Evolutionary conservation across 208 protist species (phyloP), one percentile per base, ranked within the genome.

Genomic region (Crithidia thermophila): DNA sequence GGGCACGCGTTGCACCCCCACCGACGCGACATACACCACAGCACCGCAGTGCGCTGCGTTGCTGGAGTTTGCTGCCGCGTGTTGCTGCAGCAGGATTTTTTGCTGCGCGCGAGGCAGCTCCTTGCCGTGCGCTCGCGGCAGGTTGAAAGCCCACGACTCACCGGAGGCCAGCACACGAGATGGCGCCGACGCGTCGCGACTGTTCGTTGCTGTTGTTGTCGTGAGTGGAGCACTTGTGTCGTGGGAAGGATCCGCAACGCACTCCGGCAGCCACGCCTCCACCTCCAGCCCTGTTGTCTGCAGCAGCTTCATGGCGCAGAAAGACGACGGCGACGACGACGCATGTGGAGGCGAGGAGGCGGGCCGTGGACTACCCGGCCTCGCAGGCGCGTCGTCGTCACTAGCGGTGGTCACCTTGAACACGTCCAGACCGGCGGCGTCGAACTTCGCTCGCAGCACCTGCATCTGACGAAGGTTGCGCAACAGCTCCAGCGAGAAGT

Each of bases 111-210:
- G 53, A 9, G 81, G 70, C 25, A 88, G 49, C 66, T 94, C 84
- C 53, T 82, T 72, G 23, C 88, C 84, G 33, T 82, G 76, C 42
- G 71, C 39, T 28, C 82, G 78, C 3, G 84, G 88, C 25, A 91
- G 86, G 67, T 85, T 88, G 50, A 94, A 91, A 6, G 73, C 66
- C 63, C 79, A 79, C 27, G 57, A 52, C 47, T 86, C 76, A 14
- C 70, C 63, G 2, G 57, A 49, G 25, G 42, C 49, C 7, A 85
- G 31, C 20, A 50, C 36, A 37, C 20, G 72, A 2, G 47, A 34
- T 20, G 11, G 28, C 28, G 30, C n/a, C 4, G 39, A 33, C 1
- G 30, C 47, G 23, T 9, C 27, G 56, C 1, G n/a, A 27, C n/a
- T 31, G 42, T 28, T 18, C 23, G 42, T 25, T 5, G 28, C 25